phyloP scores from a whole-genome alignment of 2,329 filamentous ascomycete species.

The Colletotrichum tamarilloi region DNA sequence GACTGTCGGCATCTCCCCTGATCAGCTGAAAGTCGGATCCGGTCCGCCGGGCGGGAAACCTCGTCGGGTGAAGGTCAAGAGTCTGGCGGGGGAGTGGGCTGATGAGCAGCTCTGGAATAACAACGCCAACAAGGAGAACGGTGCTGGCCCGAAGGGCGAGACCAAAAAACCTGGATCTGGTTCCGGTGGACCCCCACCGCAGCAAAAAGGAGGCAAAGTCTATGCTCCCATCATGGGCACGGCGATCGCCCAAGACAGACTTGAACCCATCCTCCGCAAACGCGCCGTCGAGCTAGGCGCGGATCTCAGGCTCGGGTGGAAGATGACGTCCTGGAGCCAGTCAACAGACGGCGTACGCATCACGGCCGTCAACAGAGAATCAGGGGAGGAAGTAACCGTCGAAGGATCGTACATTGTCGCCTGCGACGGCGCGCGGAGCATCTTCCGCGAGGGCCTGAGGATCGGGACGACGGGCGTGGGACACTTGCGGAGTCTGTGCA shows the following conservation, averaged over 20 bases:
- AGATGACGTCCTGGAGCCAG: slow-evolving; percentile 43
- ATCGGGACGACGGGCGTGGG: slow-evolving; percentile 44
- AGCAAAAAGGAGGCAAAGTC: not conserved
- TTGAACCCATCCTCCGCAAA: slow-evolving; percentile 51
- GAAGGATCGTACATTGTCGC: slow-evolving; percentile 50
- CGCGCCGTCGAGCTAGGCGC: slow-evolving; percentile 45
- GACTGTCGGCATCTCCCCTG: slow-evolving; percentile 39
- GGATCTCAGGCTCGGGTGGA: slow-evolving; percentile 48
- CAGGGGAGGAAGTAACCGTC: slow-evolving; percentile 38
- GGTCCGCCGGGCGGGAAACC: slow-evolving; percentile 37
- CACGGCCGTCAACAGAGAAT: not conserved
- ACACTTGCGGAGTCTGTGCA: slow-evolving; percentile 45
- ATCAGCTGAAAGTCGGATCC: not conserved
- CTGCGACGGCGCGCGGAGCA: slow-evolving; percentile 48
- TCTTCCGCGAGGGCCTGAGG: slow-evolving; percentile 41
- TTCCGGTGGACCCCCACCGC: not conserved
- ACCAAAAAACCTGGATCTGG: no score
- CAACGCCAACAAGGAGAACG: slow-evolving; percentile 26
- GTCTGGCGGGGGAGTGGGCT: slow-evolving; percentile 38
- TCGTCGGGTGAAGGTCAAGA: slow-evolving; percentile 39
- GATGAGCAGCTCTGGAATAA: slow-evolving; percentile 38
- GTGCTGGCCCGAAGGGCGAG: not conserved
- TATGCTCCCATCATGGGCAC: slow-evolving; percentile 40
- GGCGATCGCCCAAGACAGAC: slow-evolving; percentile 50
- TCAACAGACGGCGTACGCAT: slow-evolving; percentile 21